A percentile compares a stretch with the other conserved stretches of the same genome.
These are phyloP conservation scores for Prunella vulgaris DNA, from an alignment of 257 asterid species.

Conservation along the genomic window DNA sequence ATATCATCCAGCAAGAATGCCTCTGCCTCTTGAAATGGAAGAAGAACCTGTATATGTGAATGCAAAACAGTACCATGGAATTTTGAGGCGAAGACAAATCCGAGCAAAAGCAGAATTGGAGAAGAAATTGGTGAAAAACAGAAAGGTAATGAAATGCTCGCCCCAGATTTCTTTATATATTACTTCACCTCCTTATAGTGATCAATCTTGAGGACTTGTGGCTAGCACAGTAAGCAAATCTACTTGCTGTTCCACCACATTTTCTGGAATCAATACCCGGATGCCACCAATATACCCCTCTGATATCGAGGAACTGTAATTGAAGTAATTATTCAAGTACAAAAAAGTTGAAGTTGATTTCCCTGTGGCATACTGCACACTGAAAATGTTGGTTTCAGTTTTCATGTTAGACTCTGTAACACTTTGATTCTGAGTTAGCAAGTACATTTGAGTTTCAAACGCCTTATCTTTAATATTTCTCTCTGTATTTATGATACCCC, in stretches of 20 bases:
- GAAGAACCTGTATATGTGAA: conserved; percentile 84
- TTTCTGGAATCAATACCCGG: background rate
- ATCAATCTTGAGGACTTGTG: background rate
- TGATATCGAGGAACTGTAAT: background rate
- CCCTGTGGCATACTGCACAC: background rate
- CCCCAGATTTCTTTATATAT: background rate
- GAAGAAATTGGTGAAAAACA: conserved; percentile 53
- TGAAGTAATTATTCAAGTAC: conserved; percentile 10
- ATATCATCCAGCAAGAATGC: conserved; percentile 63
- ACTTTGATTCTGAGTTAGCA: background rate
- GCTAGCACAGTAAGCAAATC: conserved; percentile 1
- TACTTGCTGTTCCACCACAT: background rate
- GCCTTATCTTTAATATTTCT: background rate
- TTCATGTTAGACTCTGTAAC: background rate
- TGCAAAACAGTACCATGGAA: conserved; percentile 80
- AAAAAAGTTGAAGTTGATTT: background rate
- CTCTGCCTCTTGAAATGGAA: conserved; percentile 76
- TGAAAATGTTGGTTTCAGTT: background rate
- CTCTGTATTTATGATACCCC: background rate
- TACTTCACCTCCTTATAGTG: background rate
- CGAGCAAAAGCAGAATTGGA: conserved; percentile 83
- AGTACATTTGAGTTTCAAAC: background rate
- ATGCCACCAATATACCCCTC: background rate
- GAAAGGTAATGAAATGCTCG: conserved; percentile 43
- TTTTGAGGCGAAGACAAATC: conserved; percentile 69